A percentile compares a stretch with the other conserved stretches of the same genome.
These are phyloP conservation scores for Curvularia hawaiiensis DNA, from an alignment of 2,329 filamentous ascomycete species.

Conservation along the genomic window DNA sequence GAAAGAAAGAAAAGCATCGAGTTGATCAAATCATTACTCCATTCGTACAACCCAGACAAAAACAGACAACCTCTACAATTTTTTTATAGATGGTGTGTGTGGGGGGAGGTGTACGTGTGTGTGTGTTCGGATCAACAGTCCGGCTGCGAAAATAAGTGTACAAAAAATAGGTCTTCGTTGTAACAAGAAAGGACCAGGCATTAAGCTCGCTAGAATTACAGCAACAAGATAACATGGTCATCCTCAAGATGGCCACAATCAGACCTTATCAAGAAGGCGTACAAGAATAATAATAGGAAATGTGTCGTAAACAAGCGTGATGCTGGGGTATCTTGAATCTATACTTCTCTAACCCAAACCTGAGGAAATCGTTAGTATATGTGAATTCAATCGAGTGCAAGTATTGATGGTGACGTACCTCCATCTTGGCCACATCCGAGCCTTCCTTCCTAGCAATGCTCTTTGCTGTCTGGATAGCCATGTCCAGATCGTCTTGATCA, in stretches of 20 bases:
- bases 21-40: not conserved
- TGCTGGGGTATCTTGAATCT: slow-evolving; percentile 49
- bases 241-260: slow-evolving; percentile 16
- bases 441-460: slow-evolving; percentile 72
- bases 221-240: slow-evolving; percentile 8
- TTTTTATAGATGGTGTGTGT: not conserved
- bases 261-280: slow-evolving; percentile 15
- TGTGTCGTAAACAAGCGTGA: slow-evolving; percentile 33
- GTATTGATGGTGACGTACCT: slow-evolving; percentile 68
- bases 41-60: not conserved
- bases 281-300: slow-evolving; percentile 18
- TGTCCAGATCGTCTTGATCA: slow-evolving; percentile 93
- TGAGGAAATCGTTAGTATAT: slow-evolving; percentile 48
- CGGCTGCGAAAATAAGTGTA: slow-evolving; percentile 42
- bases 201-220: slow-evolving; percentile 44
- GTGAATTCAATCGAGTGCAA: not conserved
- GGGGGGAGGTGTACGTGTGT: not conserved
- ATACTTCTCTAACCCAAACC: slow-evolving; percentile 55
- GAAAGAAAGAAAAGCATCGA: not conserved
- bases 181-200: slow-evolving; percentile 15
- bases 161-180: slow-evolving; percentile 8
- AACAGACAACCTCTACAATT: not conserved
- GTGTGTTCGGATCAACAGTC: slow-evolving; percentile 42
- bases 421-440: slow-evolving; percentile 88
- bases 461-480: slow-evolving; percentile 76